phyloP scores from a whole-genome alignment of 1,284 basidiomycete genomes.

The Cerrena zonata region DNA sequence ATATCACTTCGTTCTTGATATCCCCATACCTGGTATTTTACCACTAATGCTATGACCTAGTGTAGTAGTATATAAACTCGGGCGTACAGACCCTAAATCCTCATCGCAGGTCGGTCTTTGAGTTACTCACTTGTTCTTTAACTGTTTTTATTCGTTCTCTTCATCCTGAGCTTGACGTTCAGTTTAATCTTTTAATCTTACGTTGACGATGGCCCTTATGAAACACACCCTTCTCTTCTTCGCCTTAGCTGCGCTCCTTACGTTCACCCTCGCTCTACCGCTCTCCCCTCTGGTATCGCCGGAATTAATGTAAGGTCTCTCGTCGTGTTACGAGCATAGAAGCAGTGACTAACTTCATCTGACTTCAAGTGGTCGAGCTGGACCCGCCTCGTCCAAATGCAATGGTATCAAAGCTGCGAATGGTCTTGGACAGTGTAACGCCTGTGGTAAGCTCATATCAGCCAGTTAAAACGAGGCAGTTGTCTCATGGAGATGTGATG shows the following conservation, averaged over 20 bases:
- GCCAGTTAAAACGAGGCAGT: neutral
- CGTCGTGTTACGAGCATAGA: neutral
- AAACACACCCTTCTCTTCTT: neutral
- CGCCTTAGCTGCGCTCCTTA: neutral
- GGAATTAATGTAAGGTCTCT: neutral
- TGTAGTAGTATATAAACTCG: neutral
- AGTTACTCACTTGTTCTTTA: neutral
- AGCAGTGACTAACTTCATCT: neutral
- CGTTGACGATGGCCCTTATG: neutral
- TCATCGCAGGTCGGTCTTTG: neutral
- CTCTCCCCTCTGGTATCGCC: neutral
- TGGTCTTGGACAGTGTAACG: neutral
- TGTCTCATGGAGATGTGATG: neutral
- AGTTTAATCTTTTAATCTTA: neutral
- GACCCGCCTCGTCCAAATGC: neutral
- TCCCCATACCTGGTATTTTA: too few relatives aligned
- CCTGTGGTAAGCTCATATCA: neutral
- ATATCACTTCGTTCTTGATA: too few relatives aligned
- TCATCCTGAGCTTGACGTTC: neutral
- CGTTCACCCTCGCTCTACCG: neutral
- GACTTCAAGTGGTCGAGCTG: neutral
- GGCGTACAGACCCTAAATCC: neutral
- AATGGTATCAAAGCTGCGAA: neutral
- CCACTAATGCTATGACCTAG: too few relatives aligned
- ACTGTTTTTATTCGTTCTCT: neutral